Percentiles rank a stretch among this genome's conserved stretches.
Conservation (phyloP, 192 early-diverging fungal species). For the Podila verticillata region DNA sequence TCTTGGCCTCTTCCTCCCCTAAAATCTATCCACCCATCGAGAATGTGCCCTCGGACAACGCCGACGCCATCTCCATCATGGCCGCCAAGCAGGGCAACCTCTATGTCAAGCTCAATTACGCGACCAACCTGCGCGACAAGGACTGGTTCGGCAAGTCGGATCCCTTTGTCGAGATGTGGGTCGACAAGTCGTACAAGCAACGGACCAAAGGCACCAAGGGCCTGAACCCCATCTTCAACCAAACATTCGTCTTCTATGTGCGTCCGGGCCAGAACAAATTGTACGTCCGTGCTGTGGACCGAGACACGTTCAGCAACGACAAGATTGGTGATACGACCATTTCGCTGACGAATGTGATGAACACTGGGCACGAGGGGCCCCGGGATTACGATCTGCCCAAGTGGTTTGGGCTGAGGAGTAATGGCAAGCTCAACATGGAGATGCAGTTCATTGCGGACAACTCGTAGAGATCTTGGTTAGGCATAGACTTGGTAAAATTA, state of each 20-base stretch:
- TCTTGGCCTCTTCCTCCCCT: too few relatives aligned
- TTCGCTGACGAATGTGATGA: constrained; percentile 12
- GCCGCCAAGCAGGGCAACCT: constrained; percentile 4
- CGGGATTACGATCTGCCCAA: constrained; percentile 34
- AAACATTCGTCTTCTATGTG: constrained; percentile 15
- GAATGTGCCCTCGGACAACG: too few relatives aligned
- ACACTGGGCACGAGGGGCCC: constrained; percentile 1
- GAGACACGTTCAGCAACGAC: constrained; percentile 37
- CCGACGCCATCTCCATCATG: too few relatives aligned
- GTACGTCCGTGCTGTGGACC: constrained; percentile 39
- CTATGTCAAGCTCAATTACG: constrained; percentile 12
- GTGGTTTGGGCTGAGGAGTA: constrained; percentile 23
- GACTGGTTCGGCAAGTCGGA: constrained; percentile 11
- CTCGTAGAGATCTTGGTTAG: background rate
- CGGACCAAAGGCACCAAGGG: constrained; percentile 23
- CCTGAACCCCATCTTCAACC: background rate
- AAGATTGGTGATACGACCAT: constrained; percentile 41
- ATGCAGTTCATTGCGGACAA: constrained; percentile 27
- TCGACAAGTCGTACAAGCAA: constrained; percentile 19
- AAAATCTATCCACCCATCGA: too few relatives aligned
- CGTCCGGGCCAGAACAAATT: constrained; percentile 33
- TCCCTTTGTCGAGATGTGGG: constrained; percentile 21
- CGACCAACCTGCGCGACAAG: constrained; percentile 13
- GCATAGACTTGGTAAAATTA: too few relatives aligned
- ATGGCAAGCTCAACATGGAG: constrained; percentile 33